Percentiles rank a stretch among this genome's conserved stretches.
phyloP scores from a whole-genome alignment of 768 basidiomycete species.

The Suillus tomentosus region DNA sequence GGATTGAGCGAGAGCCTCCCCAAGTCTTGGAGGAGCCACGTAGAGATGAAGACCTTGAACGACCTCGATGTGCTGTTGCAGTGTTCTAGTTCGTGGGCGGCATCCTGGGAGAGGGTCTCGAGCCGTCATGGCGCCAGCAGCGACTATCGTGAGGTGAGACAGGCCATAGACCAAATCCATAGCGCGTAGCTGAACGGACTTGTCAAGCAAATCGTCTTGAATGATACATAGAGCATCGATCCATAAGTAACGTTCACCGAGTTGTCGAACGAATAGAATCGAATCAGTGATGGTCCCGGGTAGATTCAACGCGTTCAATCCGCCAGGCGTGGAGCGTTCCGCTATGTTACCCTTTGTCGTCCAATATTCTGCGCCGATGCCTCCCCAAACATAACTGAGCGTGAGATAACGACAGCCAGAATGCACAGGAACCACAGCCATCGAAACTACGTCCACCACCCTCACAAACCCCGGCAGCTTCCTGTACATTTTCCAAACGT shows the following conservation, averaged over 20 bases:
- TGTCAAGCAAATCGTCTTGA: background rate
- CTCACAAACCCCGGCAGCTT: constrained; percentile 4
- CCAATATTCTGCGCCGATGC: constrained; percentile 8
- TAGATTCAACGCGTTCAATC: background rate
- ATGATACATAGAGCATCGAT: background rate
- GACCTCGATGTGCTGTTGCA: constrained; percentile 1
- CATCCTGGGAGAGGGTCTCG: background rate
- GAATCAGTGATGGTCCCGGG: constrained; percentile 12
- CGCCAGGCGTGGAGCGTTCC: background rate
- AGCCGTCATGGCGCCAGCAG: background rate
- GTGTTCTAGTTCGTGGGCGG: background rate
- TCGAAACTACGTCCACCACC: constrained; percentile 8
- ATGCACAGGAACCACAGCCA: constrained; percentile 10
- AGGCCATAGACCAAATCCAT: background rate
- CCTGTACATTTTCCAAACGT: constrained; percentile 6
- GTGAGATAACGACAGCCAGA: constrained; percentile 8
- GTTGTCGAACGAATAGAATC: constrained; percentile 5
- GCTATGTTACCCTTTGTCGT: constrained; percentile 8
- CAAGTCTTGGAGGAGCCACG: constrained; percentile 19
- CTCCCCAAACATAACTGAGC: constrained; percentile 15
- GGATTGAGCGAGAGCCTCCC: constrained; percentile 13
- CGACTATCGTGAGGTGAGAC: background rate
- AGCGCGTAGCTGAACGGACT: background rate
- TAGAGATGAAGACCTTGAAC: constrained; percentile 12
- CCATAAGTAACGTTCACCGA: constrained; percentile 14